phyloP scores from a whole-genome alignment of 2,329 filamentous ascomycete genomes.

The Eurotiales sp. region DNA sequence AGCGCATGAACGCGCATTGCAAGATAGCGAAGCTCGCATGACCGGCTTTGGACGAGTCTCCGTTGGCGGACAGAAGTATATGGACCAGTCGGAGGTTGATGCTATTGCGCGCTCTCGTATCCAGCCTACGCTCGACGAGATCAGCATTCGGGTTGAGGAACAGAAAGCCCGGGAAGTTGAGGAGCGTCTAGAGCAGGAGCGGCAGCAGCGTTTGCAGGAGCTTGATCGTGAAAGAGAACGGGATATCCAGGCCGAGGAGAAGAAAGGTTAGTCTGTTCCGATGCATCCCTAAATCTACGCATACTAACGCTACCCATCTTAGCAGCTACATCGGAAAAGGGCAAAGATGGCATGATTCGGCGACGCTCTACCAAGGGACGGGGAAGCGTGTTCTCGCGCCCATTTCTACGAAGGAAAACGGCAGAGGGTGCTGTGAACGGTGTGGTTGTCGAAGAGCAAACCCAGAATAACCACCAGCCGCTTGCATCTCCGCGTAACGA shows the following conservation, averaged over 20 bases:
- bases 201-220: constrained; percentile 57
- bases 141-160: constrained; percentile 71
- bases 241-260: constrained; percentile 31
- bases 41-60: constrained; percentile 55
- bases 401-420: background rate
- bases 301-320: background rate
- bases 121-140: constrained; percentile 80
- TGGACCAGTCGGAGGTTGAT: constrained; percentile 74
- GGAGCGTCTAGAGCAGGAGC: constrained; percentile 60
- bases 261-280: too few species aligned
- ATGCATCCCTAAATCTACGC: too few species aligned
- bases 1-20: constrained; percentile 64
- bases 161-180: constrained; percentile 66
- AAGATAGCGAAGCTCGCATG: constrained; percentile 59
- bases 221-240: constrained; percentile 38
- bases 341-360: constrained; percentile 1
- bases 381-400: constrained; percentile 3
- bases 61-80: constrained; percentile 75
- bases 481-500: background rate
- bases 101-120: constrained; percentile 72
- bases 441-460: background rate
- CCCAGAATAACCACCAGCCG: background rate
- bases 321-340: background rate
- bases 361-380: constrained; percentile 4
- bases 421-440: background rate